Base-by-base conservation (phyloP, 2,329 filamentous ascomycete species). In the Ophiostoma tasmaniense region DNA sequence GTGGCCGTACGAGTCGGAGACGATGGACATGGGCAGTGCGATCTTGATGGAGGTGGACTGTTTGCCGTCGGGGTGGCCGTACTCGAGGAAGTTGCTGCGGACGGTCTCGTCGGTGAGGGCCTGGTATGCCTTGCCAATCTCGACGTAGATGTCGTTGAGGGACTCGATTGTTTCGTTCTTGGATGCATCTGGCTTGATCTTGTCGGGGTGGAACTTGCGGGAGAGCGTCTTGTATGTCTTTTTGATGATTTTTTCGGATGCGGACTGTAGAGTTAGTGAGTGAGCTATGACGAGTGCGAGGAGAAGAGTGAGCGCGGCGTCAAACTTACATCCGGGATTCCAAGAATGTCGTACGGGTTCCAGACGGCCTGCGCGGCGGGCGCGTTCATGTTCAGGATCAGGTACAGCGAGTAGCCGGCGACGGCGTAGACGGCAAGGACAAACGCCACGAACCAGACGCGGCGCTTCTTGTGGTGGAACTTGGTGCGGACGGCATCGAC, bases 11-110 rank as follows among this genome's bases (percentile, higher is more conserved):
- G 93, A 94, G 73, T 97, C 92, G 17, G 91, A 90, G 68, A 99
- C 86, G 75, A 99, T 93, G 79, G 95, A 92, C 78, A 95, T 90
- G 64, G 95, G 95, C 64, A 99, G 85, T 64, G 94, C 95, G 73
- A 99, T 99, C 73, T 95, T 94, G 76, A 99, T 98, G 80, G 93
- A 97, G 80, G 93, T 95, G 78, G 93, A 94, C 81, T 99, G 95
- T 84, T 97, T 98, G 77, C 95, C 95, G 77, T 99, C 95, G 7
- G 95, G 95, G 78, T 99, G 93, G 69, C 95, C 95, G 76, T 90
- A 99, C 78, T 96, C 91, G 67, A 97, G 89, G 79, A 91, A 99
- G 82, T 99, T 99, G 81, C 96, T 96, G 76, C 95, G 91, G 71
- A 98, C 86, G 59, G 98, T 95, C 80, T 99, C 96, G 76, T 99